Conservation (phyloP, 2,329 filamentous ascomycete species). For the Colletotrichum sp. region DNA sequence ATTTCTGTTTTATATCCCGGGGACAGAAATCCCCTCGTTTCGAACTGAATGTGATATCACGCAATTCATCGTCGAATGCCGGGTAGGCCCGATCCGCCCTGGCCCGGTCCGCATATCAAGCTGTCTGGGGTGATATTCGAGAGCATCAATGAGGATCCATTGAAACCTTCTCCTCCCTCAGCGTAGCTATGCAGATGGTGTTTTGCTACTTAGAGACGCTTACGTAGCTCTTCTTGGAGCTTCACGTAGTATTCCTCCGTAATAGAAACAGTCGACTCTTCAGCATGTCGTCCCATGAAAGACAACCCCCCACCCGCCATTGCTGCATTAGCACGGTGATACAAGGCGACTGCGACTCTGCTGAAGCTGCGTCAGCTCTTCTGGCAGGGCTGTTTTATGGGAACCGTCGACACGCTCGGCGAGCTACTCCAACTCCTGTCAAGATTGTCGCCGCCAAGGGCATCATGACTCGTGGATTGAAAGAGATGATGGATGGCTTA, state of each 20-base stretch:
- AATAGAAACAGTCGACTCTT: background rate
- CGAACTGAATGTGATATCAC: background rate
- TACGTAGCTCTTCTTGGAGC: background rate
- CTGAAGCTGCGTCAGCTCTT: background rate
- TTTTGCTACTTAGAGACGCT: background rate
- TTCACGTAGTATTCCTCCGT: background rate
- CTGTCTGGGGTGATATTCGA: background rate
- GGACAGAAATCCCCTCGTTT: background rate
- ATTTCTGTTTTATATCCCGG: background rate
- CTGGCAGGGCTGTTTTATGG: background rate
- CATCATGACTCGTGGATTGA: background rate
- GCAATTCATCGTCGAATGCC: background rate
- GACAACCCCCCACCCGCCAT: background rate
- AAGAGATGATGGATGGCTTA: background rate
- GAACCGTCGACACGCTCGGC: background rate
- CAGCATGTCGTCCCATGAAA: background rate
- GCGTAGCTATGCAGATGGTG: background rate
- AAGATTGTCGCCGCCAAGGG: background rate
- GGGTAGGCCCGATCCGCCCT: background rate
- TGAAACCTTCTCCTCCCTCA: background rate
- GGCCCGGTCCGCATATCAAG: background rate
- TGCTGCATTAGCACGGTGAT: background rate
- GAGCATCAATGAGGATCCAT: background rate
- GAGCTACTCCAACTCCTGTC: background rate
- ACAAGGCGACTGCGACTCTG: background rate